Percentiles rank a stretch among this genome's conserved stretches.
phyloP scores from a whole-genome alignment of 2,329 filamentous ascomycete species.

The Ophiosphaerella herpotricha region DNA sequence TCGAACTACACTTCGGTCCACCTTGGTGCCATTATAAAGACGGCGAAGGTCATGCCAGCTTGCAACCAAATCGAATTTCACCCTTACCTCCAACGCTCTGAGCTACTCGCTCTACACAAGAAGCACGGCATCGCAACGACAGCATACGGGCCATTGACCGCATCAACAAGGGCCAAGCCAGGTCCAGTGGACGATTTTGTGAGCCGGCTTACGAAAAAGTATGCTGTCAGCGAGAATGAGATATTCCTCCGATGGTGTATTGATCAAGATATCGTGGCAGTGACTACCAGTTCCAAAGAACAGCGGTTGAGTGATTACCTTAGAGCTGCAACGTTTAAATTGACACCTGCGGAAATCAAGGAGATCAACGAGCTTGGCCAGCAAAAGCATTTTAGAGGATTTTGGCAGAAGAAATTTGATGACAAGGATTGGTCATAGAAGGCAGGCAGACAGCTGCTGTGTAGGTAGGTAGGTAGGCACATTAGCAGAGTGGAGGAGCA shows the following conservation, averaged over 20 bases:
- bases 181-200: slow-evolving; percentile 62
- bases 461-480: no score
- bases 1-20: slow-evolving; percentile 62
- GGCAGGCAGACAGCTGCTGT: no score
- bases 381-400: slow-evolving; percentile 65
- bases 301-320: slow-evolving; percentile 63
- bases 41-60: slow-evolving; percentile 61
- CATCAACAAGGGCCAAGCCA: slow-evolving; percentile 58
- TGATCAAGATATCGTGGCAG: slow-evolving; percentile 62
- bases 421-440: slow-evolving; percentile 56
- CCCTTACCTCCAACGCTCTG: slow-evolving; percentile 67
- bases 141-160: slow-evolving; percentile 54
- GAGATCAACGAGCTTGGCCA: slow-evolving; percentile 55
- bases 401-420: slow-evolving; percentile 61
- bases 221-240: slow-evolving; percentile 62
- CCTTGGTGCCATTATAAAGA: slow-evolving; percentile 58
- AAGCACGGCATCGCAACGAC: slow-evolving; percentile 53
- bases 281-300: slow-evolving; percentile 66
- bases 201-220: slow-evolving; percentile 61
- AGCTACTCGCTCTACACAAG: slow-evolving; percentile 60
- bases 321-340: slow-evolving; percentile 59
- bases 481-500: no score
- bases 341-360: slow-evolving; percentile 63
- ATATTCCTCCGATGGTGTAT: slow-evolving; percentile 64
- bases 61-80: slow-evolving; percentile 73